Evolutionary conservation across 257 asterid species (phyloP).

Genomic region (Fraxinus quadrangulata): DNA sequence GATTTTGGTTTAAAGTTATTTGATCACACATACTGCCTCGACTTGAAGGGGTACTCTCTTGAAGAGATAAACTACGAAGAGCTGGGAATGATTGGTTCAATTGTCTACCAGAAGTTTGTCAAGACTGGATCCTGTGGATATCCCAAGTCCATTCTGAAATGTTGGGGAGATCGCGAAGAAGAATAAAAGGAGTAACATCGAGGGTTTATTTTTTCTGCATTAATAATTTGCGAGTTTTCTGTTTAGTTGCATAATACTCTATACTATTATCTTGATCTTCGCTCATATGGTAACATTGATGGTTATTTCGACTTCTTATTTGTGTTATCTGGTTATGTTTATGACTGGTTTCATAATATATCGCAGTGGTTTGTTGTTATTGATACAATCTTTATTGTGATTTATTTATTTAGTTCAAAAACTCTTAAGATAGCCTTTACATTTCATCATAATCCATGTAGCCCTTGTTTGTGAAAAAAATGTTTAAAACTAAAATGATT

Average conservation of each 20-base stretch:
- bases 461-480: too few species aligned
- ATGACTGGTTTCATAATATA: not conserved
- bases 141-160: slow-evolving; percentile 21
- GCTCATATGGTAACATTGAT: not conserved
- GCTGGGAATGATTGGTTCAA: slow-evolving; percentile 18
- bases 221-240: not conserved
- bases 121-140: slow-evolving; percentile 20
- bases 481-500: too few species aligned
- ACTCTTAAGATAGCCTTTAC: not conserved
- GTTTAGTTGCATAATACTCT: not conserved
- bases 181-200: not conserved
- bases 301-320: too few species aligned
- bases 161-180: not conserved
- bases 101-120: slow-evolving; percentile 29
- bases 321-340: not conserved
- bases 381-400: not conserved
- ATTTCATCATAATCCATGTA: too few species aligned
- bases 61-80: slow-evolving; percentile 15
- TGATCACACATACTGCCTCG: slow-evolving; percentile 2
- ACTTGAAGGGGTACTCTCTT: not conserved
- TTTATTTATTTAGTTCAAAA: not conserved
- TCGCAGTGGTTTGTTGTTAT: too few species aligned
- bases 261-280: not conserved
- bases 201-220: not conserved
- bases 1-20: slow-evolving; percentile 18